Evolutionary conservation across 495 filamentous ascomycete genomes (phyloP).

Genomic region (Hyaloscypha finlandica): DNA sequence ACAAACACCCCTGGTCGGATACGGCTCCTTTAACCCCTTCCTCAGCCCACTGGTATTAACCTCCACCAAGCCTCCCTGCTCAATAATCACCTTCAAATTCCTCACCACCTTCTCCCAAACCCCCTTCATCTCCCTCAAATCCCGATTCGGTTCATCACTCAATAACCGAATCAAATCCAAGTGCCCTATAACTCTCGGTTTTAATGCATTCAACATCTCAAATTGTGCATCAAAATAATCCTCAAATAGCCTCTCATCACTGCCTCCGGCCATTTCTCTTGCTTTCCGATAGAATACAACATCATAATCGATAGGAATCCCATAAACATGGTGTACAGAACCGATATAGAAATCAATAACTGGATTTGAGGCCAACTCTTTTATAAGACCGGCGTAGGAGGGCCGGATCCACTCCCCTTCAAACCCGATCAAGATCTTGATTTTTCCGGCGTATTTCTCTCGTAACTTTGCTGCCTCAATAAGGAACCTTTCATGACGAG

Average conservation of each 20-base stretch:
- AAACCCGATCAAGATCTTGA: constrained; percentile 85
- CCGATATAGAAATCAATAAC: constrained; percentile 86
- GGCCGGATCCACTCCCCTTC: constrained; percentile 90
- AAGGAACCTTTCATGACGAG: constrained; percentile 72
- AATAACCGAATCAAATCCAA: constrained; percentile 89
- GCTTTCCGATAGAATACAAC: constrained; percentile 64
- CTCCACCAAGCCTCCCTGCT: constrained; percentile 82
- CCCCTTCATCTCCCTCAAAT: constrained; percentile 47
- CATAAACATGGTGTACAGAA: constrained; percentile 83
- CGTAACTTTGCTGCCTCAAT: constrained; percentile 72
- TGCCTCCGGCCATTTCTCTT: constrained; percentile 52
- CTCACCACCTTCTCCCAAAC: constrained; percentile 75
- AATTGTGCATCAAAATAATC: constrained; percentile 86
- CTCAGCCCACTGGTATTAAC: constrained; percentile 82
- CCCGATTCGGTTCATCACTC: constrained; percentile 63
- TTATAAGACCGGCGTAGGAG: constrained; percentile 59
- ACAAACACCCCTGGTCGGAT: constrained; percentile 79
- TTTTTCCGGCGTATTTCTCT: constrained; percentile 64
- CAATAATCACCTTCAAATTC: constrained; percentile 70
- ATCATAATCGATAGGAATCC: constrained; percentile 89
- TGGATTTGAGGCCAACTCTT: constrained; percentile 57
- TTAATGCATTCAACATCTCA: constrained; percentile 72
- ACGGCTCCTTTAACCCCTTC: constrained; percentile 89
- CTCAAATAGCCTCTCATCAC: constrained; percentile 71
- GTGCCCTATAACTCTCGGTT: constrained; percentile 84